Evolutionary conservation across 169 alveolate genomes (phyloP).

Genomic region (Cryptosporidium felis): DNA sequence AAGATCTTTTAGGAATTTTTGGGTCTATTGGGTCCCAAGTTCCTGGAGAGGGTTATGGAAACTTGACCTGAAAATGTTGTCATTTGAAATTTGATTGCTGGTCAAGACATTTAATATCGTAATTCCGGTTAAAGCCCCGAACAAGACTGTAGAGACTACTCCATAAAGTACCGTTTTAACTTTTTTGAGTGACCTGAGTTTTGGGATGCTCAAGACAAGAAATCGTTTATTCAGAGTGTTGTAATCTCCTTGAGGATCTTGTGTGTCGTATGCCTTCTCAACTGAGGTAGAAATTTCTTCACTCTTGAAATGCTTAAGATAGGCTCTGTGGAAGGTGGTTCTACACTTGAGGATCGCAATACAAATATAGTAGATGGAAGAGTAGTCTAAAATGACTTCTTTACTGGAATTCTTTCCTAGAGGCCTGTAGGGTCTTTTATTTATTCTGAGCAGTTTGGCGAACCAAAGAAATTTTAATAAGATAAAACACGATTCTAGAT

Average conservation of each 20-base stretch:
- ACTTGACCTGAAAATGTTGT: not conserved
- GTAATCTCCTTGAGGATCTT: slow-evolving; percentile 31
- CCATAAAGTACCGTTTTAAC: slow-evolving; percentile 24
- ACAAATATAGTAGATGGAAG: slow-evolving; percentile 43
- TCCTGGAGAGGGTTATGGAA: slow-evolving; percentile 28
- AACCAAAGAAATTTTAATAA: slow-evolving; percentile 28
- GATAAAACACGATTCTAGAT: slow-evolving; percentile 31
- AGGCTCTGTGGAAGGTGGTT: slow-evolving; percentile 55
- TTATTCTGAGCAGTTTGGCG: slow-evolving; percentile 14
- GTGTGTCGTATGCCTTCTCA: slow-evolving; percentile 38
- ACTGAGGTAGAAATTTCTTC: slow-evolving; percentile 4
- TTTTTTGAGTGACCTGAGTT: slow-evolving; percentile 29
- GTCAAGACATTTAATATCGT: slow-evolving; percentile 4
- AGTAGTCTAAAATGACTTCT: slow-evolving; percentile 44
- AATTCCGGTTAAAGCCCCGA: slow-evolving; percentile 46
- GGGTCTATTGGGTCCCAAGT: not conserved
- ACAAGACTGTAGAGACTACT: slow-evolving; percentile 28
- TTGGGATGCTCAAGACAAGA: slow-evolving; percentile 17
- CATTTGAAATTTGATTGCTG: not conserved
- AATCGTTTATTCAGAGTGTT: slow-evolving; percentile 29
- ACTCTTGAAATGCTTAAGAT: slow-evolving; percentile 14
- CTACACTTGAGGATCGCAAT: slow-evolving; percentile 44
- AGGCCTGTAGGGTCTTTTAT: slow-evolving; percentile 45
- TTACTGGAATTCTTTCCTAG: not conserved
- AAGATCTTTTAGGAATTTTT: not conserved